Conservation (phyloP, 225 moss, liverwort and hornwort genomes). For the Thuidium tamariscinum region DNA sequence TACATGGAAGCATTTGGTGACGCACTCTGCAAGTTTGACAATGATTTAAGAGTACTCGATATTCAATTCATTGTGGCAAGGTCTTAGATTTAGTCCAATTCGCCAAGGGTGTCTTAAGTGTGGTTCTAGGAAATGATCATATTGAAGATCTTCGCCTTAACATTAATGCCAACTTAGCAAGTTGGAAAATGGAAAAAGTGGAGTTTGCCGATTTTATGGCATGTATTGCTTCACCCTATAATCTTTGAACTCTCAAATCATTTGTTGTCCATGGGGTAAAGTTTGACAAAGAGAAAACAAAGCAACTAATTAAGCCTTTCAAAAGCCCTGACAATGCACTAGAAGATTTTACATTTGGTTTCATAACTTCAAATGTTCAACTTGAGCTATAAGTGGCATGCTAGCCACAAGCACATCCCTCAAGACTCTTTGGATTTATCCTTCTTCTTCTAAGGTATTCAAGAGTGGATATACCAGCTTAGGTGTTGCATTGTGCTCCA, state of each 20-base stretch:
- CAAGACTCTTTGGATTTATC: too few species aligned
- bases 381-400: neutral
- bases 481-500: neutral
- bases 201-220: neutral
- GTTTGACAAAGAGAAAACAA: fast-evolving
- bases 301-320: neutral
- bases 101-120: neutral
- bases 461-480: neutral
- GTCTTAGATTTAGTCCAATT: fast-evolving
- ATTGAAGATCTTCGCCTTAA: fast-evolving
- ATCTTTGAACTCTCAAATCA: neutral
- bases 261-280: fast-evolving
- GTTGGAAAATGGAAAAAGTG: neutral
- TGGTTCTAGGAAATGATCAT: neutral
- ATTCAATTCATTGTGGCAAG: fast-evolving
- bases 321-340: neutral
- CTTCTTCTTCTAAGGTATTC: fast-evolving
- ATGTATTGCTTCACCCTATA: neutral
- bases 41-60: neutral
- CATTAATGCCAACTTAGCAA: fast-evolving
- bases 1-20: neutral
- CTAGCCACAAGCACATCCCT: neutral
- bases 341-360: fast-evolving
- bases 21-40: neutral
- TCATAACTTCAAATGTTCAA: neutral